Evolutionary conservation across 2,329 filamentous ascomycete genomes (phyloP).

Genomic region (Epichloe festucae): DNA sequence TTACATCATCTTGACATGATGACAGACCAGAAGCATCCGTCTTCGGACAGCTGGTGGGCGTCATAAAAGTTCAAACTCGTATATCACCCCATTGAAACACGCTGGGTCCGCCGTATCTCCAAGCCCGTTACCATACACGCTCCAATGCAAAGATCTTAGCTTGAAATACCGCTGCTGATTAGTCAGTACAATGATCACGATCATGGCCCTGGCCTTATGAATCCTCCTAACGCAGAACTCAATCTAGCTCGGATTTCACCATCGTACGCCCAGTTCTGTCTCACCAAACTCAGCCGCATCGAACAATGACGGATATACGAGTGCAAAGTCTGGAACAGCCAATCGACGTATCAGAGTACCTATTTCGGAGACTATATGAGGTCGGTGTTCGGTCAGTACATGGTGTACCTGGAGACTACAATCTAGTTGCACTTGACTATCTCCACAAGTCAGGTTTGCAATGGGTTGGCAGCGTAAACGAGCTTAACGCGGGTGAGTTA

Average conservation of each 20-base stretch:
- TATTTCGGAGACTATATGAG: constrained; percentile 51
- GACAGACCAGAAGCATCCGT: background rate
- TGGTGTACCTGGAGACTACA: constrained; percentile 62
- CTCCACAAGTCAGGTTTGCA: constrained; percentile 43
- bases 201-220: background rate
- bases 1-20: constrained; percentile 7
- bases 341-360: constrained; percentile 52
- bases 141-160: no score
- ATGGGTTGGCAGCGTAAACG: constrained; percentile 60
- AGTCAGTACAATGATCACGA: no score
- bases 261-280: background rate
- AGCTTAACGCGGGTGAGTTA: constrained; percentile 53
- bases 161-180: no score
- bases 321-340: constrained; percentile 32
- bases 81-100: no score
- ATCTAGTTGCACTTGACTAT: constrained; percentile 56
- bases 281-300: background rate
- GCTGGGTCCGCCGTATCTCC: no score
- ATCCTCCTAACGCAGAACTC: background rate
- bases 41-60: background rate
- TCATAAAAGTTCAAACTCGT: no score
- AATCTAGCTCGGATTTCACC: background rate
- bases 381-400: constrained; percentile 53
- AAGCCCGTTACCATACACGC: no score
- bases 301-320: constrained; percentile 24